A percentile compares a stretch with the other conserved stretches of the same genome.
phyloP scores from a whole-genome alignment of 2,329 filamentous ascomycete species.

The Colletotrichum salicis region DNA sequence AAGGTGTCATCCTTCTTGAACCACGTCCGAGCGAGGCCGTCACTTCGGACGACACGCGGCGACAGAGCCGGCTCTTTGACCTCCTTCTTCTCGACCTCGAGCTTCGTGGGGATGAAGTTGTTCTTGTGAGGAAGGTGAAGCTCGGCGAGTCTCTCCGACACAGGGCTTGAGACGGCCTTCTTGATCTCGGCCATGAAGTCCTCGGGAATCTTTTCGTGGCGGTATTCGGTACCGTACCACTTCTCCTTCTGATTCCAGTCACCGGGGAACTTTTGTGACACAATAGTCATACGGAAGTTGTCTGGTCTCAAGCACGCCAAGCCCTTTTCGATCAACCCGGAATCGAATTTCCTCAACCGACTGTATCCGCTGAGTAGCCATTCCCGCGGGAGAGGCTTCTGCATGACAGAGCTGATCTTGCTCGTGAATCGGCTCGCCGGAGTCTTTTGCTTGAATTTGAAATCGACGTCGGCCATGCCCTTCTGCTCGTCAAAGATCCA shows the following conservation, averaged over 20 bases:
- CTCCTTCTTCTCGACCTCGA: slow-evolving; percentile 95
- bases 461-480: slow-evolving; percentile 89
- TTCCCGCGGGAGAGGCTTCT: slow-evolving; percentile 86
- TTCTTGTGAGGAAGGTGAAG: slow-evolving; percentile 92
- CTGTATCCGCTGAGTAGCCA: slow-evolving; percentile 85
- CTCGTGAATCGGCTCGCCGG: slow-evolving; percentile 91
- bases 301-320: slow-evolving; percentile 82
- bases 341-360: slow-evolving; percentile 82
- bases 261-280: slow-evolving; percentile 85
- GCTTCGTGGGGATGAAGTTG: slow-evolving; percentile 91
- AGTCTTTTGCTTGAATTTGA: slow-evolving; percentile 93
- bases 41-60: slow-evolving; percentile 87
- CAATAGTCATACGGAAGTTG: slow-evolving; percentile 86
- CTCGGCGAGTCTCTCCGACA: slow-evolving; percentile 70
- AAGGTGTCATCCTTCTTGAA: slow-evolving; percentile 99
- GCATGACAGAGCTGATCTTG: slow-evolving; percentile 87
- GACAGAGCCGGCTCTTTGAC: slow-evolving; percentile 77
- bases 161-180: slow-evolving; percentile 67
- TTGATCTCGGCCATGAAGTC: slow-evolving; percentile 79
- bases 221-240: slow-evolving; percentile 98
- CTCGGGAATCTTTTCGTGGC: slow-evolving; percentile 79
- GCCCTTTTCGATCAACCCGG: slow-evolving; percentile 78
- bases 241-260: slow-evolving; percentile 90
- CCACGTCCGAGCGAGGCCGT: slow-evolving; percentile 84
- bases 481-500: slow-evolving; percentile 97